phyloP scores from a whole-genome alignment of 805 yeast genomes.

The Priceomyces carsonii region DNA sequence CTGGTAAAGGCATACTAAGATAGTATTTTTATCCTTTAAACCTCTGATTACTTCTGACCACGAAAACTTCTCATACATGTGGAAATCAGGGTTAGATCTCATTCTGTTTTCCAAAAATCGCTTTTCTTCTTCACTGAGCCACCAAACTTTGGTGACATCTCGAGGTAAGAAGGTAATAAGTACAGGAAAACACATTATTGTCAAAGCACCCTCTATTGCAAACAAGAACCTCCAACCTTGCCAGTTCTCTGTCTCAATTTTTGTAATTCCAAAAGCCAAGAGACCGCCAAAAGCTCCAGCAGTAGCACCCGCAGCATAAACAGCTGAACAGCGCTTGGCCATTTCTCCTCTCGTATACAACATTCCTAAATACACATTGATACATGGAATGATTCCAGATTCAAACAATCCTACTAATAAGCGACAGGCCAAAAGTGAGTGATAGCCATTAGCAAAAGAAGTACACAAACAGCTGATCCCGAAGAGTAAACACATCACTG shows the following conservation, averaged over 20 bases:
- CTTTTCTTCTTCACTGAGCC: too few relatives aligned
- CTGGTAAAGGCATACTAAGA: slow-evolving; percentile 29
- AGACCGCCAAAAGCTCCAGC: slow-evolving; percentile 62
- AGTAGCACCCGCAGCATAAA: slow-evolving; percentile 53
- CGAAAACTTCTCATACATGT: too few relatives aligned
- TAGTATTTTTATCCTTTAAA: too few relatives aligned
- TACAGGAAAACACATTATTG: slow-evolving; percentile 36
- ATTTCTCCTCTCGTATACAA: slow-evolving; percentile 15
- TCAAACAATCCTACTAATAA: slow-evolving; percentile 56
- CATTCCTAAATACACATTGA: slow-evolving; percentile 33
- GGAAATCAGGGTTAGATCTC: too few relatives aligned
- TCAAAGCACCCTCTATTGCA: slow-evolving; percentile 48
- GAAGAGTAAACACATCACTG: background rate
- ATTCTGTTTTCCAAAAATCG: too few relatives aligned
- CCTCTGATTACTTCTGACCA: too few relatives aligned
- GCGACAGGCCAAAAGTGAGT: slow-evolving; percentile 46
- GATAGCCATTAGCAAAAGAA: slow-evolving; percentile 42
- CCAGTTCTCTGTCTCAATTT: slow-evolving; percentile 25
- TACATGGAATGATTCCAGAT: slow-evolving; percentile 51
- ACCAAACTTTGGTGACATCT: too few relatives aligned
- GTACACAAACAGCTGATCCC: slow-evolving; percentile 23
- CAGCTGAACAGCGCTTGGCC: slow-evolving; percentile 23
- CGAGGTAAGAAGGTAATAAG: slow-evolving; percentile 39
- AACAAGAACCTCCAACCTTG: slow-evolving; percentile 54
- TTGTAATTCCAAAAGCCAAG: slow-evolving; percentile 45